Percentiles rank a stretch among this genome's conserved stretches.
Evolutionary conservation across 2,329 filamentous ascomycete species (phyloP).

Genomic region (Didymella pinodella): DNA sequence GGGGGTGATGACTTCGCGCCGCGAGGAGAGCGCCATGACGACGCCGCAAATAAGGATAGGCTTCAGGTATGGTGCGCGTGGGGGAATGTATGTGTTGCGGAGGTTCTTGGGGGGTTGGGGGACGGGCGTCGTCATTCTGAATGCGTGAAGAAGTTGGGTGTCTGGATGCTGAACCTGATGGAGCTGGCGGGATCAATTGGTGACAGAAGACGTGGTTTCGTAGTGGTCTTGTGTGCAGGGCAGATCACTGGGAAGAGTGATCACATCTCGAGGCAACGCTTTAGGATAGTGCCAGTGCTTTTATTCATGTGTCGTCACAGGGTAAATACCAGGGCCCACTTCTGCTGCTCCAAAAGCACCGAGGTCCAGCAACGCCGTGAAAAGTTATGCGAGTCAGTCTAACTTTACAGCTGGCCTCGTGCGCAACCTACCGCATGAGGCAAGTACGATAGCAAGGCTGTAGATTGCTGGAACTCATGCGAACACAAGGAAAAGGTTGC

Average conservation of each 20-base stretch:
- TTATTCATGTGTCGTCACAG: neutral
- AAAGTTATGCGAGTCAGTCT: slow-evolving; percentile 4
- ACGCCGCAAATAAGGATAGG: slow-evolving; percentile 34
- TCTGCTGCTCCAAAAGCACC: slow-evolving; percentile 4
- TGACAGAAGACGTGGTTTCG: no score
- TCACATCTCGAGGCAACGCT: no score
- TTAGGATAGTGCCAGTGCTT: no score
- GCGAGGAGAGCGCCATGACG: slow-evolving; percentile 37
- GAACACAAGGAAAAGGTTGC: slow-evolving; percentile 27
- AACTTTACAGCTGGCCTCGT: neutral
- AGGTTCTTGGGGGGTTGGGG: slow-evolving; percentile 24
- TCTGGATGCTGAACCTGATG: neutral
- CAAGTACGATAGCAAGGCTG: slow-evolving; percentile 24
- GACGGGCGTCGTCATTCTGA: neutral
- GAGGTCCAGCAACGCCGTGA: slow-evolving; percentile 1
- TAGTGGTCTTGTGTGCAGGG: neutral
- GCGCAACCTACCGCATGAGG: slow-evolving; percentile 36
- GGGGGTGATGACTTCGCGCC: slow-evolving; percentile 27
- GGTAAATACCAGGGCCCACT: slow-evolving; percentile 4
- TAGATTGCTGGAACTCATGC: slow-evolving; percentile 46
- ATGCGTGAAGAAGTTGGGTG: neutral
- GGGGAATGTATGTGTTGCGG: slow-evolving; percentile 31
- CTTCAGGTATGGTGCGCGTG: slow-evolving; percentile 25
- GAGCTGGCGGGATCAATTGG: no score
- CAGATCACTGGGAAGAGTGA: no score